These are phyloP conservation scores for Periconia sp. DNA, from an alignment of 2,329 filamentous ascomycete species.

Conservation along the genomic window DNA sequence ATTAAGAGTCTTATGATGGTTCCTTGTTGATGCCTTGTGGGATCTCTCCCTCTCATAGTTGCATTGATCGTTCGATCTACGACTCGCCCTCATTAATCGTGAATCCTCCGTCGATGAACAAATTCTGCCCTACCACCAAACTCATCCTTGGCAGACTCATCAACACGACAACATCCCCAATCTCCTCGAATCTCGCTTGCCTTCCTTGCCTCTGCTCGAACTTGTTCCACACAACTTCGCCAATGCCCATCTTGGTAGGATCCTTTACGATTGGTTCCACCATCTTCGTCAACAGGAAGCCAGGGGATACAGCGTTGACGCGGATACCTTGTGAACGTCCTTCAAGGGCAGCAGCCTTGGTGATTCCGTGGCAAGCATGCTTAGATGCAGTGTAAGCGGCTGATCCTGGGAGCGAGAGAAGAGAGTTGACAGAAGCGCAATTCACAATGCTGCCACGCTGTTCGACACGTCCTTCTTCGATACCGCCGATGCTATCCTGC, in stretches of 20 bases:
- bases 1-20: too few relatives aligned
- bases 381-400: slow-evolving; percentile 31
- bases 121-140: slow-evolving; percentile 20
- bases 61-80: too few relatives aligned
- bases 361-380: slow-evolving; percentile 41
- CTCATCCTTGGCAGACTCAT: slow-evolving; percentile 20
- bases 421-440: slow-evolving; percentile 17
- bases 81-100: slow-evolving; percentile 14
- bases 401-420: slow-evolving; percentile 13
- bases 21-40: too few relatives aligned
- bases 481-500: too few relatives aligned
- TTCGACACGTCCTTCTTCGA: too few relatives aligned
- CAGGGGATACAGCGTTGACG: slow-evolving; percentile 17
- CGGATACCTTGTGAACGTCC: slow-evolving; percentile 11
- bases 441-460: slow-evolving; percentile 25
- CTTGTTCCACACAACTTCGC: slow-evolving; percentile 6
- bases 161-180: slow-evolving; percentile 23
- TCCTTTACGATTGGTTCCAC: slow-evolving; percentile 5
- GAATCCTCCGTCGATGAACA: slow-evolving; percentile 18
- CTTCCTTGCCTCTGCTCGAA: slow-evolving; percentile 18
- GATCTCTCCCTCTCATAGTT: too few relatives aligned
- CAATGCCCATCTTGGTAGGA: background rate
- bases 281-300: slow-evolving; percentile 16
- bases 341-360: slow-evolving; percentile 34
- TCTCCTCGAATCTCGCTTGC: slow-evolving; percentile 15